These are phyloP conservation scores for Leccinum longicurvipes DNA, from an alignment of 768 basidiomycete species.

Conservation along the genomic window DNA sequence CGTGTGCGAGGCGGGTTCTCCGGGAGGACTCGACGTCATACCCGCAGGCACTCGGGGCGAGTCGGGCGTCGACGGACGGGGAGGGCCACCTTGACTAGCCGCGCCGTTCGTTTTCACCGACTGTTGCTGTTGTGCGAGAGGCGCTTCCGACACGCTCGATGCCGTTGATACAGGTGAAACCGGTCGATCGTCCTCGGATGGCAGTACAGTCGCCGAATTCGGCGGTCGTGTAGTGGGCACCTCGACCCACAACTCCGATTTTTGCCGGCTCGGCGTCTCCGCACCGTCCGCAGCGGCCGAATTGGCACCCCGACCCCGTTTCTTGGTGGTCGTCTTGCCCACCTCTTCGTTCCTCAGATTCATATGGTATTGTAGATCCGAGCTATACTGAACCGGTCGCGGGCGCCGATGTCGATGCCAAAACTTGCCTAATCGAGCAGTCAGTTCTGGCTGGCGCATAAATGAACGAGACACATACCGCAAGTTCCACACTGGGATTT, in stretches of 20 bases:
- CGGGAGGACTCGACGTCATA: constrained; percentile 18
- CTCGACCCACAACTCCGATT: constrained; percentile 38
- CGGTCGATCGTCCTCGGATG: constrained; percentile 50
- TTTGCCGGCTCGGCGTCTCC: constrained; percentile 49
- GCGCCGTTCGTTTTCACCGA: constrained; percentile 55
- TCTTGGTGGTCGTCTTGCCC: constrained; percentile 52
- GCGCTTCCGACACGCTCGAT: constrained; percentile 72
- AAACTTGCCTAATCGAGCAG: constrained; percentile 64
- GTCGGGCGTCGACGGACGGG: constrained; percentile 23
- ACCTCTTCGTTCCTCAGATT: constrained; percentile 57
- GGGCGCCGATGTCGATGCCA: constrained; percentile 86
- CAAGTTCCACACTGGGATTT: constrained; percentile 92
- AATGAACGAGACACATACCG: constrained; percentile 49
- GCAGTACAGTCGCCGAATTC: constrained; percentile 24
- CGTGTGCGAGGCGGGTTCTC: constrained; percentile 7
- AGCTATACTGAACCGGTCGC: constrained; percentile 75
- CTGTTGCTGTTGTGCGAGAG: constrained; percentile 58
- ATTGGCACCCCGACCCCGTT: constrained; percentile 36
- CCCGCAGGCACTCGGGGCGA: constrained; percentile 18
- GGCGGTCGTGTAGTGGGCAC: constrained; percentile 31
- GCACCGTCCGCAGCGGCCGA: constrained; percentile 36
- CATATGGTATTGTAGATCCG: constrained; percentile 68
- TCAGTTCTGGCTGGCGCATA: constrained; percentile 1
- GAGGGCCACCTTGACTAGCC: constrained; percentile 20
- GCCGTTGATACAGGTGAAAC: constrained; percentile 69